Evolutionary conservation across 768 basidiomycete genomes (phyloP), one percentile per base, ranked within the genome.

Genomic region (Boletus tylopilopsis): DNA sequence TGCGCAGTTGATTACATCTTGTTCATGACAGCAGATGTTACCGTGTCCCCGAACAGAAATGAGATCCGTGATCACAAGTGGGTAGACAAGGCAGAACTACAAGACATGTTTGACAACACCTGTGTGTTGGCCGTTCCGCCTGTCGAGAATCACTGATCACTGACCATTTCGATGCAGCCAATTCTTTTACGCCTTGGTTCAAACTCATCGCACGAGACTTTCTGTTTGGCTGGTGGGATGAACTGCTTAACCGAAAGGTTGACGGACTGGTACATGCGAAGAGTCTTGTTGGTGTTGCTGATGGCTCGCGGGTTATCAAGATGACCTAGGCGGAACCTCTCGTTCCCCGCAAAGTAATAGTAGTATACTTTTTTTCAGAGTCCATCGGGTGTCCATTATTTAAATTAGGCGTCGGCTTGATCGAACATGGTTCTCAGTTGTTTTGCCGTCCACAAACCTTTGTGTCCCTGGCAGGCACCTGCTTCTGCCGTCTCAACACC

Each of bases 191-290:
- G 7, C 96, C 96, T 0, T 99, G 96, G 96, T 99, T 99, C 82
- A 91, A 94, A 68, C 83, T 98, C 24, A 98, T 99, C 62, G 94
- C 93, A 2, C 82, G 94, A 4, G 93, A 97, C 66, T 95, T 95
- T 70, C 77, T 99, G 36, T 98, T 94, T 64, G 91, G 90, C 21
- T 99, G 96, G 96, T 99, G 96, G 96, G 93, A 96, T 62, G 85
- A 88, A 53, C 81, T 99, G 36, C 62, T 87, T 54, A 73, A 72
- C 46, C 82, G 88, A 32, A 81, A 74, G 52, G 56, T 51, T 12
- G 61, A 81, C 16, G 88, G 87, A 8, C 73, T 76, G 21, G 74
- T 91, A 10, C 39, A 60, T 4, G 80, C 81, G 1, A 75, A 74
- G 64, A 73, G 61, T 45, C 63, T 81, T 6, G 70, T 67, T 8